Evolutionary conservation across 23 red algal genomes (phyloP), one percentile per base, ranked within the genome.

Genomic region (Gracilariopsis chorda): DNA sequence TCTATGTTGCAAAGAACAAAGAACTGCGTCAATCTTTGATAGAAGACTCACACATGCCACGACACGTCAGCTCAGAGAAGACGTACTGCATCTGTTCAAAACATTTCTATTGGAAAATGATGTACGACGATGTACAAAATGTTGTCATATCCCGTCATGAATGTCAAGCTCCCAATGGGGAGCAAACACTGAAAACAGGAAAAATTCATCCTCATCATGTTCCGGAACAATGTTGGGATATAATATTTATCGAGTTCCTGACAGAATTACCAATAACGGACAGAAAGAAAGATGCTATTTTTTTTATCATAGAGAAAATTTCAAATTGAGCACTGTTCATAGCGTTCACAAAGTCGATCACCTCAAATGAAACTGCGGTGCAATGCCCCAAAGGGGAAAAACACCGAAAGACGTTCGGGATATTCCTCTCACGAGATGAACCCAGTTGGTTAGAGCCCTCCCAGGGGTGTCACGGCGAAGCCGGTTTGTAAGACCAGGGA

Each of bases 321-420:
- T 88, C 84, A 20, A 88, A 75, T 19, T 11, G 84, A 51, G 65
- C 52, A 17, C 10, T 88, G 9, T 88, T 88, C n/a, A 76, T 75
- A 19, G 47, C 68, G 9, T 33, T 71, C 28, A 77, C 55, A 19
- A 77, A 76, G 43, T 40, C 67, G 23, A 27, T 39, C 7, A 32
- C 47, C 5, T 73, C 68, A 14, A 65, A 52, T 36, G 84, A 88
- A 40, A 67, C 51, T 8, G 60, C 41, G n/a, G n/a, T n/a, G n/a
- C n/a, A n/a, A n/a, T n/a, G n/a, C n/a, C n/a, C n/a, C n/a, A n/a
- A n/a, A n/a, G n/a, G n/a, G n/a, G n/a, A n/a, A n/a, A n/a, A n/a
- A n/a, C n/a, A n/a, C n/a, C n/a, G n/a, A n/a, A n/a, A n/a, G n/a
- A n/a, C n/a, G n/a, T n/a, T n/a, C n/a, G n/a, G n/a, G n/a, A n/a